Evolutionary conservation across 495 filamentous ascomycete genomes (phyloP), one percentile per base, ranked within the genome.

Genomic region (Cercophora sp.): DNA sequence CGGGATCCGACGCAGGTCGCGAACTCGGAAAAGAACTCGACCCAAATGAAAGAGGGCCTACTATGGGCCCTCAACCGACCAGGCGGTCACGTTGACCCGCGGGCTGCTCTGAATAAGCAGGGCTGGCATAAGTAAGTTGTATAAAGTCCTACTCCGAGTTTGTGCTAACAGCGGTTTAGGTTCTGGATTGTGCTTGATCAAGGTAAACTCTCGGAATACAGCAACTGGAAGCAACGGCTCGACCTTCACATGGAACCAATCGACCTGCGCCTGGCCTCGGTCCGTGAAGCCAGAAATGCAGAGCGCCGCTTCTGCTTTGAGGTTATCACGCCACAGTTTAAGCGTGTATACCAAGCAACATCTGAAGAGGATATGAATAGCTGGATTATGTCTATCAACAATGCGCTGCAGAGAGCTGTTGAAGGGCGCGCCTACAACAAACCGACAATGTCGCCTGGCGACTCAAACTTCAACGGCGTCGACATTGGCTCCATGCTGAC

Each of bases 91-190:
- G 90, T 88, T 11, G 93, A 99, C 65, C 94, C 94, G 3, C 89
- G 92, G 58, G n/a, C n/a, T n/a, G 89, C 87, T 5, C 77, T 98
- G 46, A 96, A 96, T 63, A 96, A 97, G 61, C 89, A 93, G 66
- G 91, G 89, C 47, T 98, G 93, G 94, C 93, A 99, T 63, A 99
- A 99, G 92, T 98, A 83, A 67, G 87, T 81, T n/a, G n/a, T n/a
- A n/a, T n/a, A n/a, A n/a, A n/a, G n/a, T n/a, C n/a, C n/a, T n/a
- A n/a, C n/a, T n/a, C n/a, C n/a, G n/a, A n/a, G n/a, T n/a, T n/a
- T n/a, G n/a, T 29, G 29, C 57, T 63, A 51, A 65, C 49, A 19
- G 3, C 2, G 1, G 10, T 3, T 25, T 55, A 96, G 91, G 62
- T 97, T 96, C 67, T 99, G 93, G 93, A 92, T 99, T 56, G 94